These are phyloP conservation scores for Hymenoscyphus fructigenus DNA, from an alignment of 2,329 filamentous ascomycete species.

Conservation along the genomic window DNA sequence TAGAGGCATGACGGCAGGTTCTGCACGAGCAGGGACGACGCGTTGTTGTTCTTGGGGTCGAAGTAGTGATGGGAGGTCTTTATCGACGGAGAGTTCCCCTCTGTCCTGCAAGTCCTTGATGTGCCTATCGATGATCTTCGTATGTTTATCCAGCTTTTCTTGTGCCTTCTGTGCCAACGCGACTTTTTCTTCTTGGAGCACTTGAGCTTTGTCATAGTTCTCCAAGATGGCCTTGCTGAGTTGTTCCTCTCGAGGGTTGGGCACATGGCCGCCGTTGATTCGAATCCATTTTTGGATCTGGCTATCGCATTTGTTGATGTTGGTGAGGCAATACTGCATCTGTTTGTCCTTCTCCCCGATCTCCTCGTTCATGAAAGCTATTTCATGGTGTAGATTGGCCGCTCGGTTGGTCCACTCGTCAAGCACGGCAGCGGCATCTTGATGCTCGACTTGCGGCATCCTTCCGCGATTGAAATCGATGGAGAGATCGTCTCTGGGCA, in stretches of 20 bases:
- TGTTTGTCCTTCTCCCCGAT: slow-evolving; percentile 76
- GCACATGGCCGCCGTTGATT: slow-evolving; percentile 68
- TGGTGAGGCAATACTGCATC: slow-evolving; percentile 65
- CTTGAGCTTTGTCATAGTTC: slow-evolving; percentile 66
- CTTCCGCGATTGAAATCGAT: slow-evolving; percentile 60
- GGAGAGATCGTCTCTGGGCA: slow-evolving; percentile 72
- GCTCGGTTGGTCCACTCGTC: slow-evolving; percentile 76
- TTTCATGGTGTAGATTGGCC: slow-evolving; percentile 78
- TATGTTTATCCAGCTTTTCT: slow-evolving; percentile 60
- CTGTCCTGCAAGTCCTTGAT: slow-evolving; percentile 62
- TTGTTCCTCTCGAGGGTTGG: slow-evolving; percentile 72
- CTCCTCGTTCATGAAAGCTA: slow-evolving; percentile 81
- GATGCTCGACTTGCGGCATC: slow-evolving; percentile 60
- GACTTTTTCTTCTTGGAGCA: slow-evolving; percentile 74
- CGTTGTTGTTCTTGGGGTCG: slow-evolving; percentile 55
- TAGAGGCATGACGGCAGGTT: slow-evolving; percentile 26
- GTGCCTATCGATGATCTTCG: slow-evolving; percentile 60
- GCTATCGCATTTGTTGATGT: slow-evolving; percentile 69
- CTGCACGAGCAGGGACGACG: slow-evolving; percentile 31
- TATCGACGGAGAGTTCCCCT: slow-evolving; percentile 49
- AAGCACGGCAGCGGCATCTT: slow-evolving; percentile 67
- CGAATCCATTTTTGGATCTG: slow-evolving; percentile 82
- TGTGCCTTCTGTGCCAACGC: slow-evolving; percentile 65
- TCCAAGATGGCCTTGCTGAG: slow-evolving; percentile 66
- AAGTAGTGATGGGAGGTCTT: slow-evolving; percentile 62